Evolutionary conservation across 176 grass and related monocot species (phyloP), one percentile per base, ranked within the genome.

Genomic region (Phoenix roebelenii): DNA sequence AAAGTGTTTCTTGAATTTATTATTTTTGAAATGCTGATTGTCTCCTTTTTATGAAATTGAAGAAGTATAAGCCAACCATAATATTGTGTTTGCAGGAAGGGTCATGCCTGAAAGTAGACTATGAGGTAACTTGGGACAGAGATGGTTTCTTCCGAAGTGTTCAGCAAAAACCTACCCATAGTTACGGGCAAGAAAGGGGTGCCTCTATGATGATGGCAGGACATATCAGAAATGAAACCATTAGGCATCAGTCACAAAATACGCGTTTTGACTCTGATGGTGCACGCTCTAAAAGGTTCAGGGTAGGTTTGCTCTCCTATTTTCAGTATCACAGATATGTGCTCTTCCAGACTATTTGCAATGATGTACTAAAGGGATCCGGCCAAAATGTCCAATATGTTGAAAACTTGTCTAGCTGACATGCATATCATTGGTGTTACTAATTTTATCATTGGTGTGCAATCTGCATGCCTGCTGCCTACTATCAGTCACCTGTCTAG

Each of bases 81-180:
- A 44, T 44, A 44, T 44, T 44, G 35, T 44, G 64, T 80, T 55
- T 82, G 32, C 57, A 96, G 91, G 82, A 96, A 80, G 91, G 87
- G 25, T 85, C 91, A 29, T 69, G 58, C 56, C 68, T 97, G 32
- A 97, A 97, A 76, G 87, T 97, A 77, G 87, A 91, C 66, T 97
- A 97, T 78, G 81, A 91, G 24, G 73, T 91, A 16, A 88, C 72
- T 25, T 97, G 87, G 87, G 92, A 97, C 5, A 63, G 5, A 16
- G 80, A 88, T 75, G 79, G 79, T 59, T 91, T 77, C 72, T 97
- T 91, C 71, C 76, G 63, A 57, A 83, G 48, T 76, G 51, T 74
- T 24, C 83, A 64, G 3, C 70, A 83, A 25, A 72, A 77, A 68
- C 58, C 72, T 57, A 50, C 59, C 48, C 61, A 15, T 15, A 57